A percentile compares a stretch with the other conserved stretches of the same genome.
Conservation (phyloP, 192 early-diverging fungal genomes). For the Diversispora eburnea region DNA sequence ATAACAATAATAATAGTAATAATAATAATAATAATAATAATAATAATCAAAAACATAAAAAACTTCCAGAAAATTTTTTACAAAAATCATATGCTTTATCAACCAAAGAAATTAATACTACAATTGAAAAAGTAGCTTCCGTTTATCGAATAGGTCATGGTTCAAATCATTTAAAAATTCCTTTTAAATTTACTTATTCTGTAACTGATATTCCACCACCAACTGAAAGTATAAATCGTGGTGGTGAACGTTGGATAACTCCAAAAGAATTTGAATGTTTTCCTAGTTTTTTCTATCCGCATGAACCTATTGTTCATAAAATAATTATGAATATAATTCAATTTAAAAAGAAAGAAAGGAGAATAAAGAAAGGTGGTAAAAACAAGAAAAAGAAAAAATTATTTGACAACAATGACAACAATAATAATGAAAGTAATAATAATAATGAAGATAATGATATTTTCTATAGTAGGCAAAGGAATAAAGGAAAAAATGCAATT, state of each 20-base stretch:
- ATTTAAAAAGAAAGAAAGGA: not conserved
- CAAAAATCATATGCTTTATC: not conserved
- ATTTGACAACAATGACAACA: no score
- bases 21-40: not conserved
- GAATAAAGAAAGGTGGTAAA: no score
- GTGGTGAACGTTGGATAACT: conserved; percentile 17
- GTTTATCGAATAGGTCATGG: conserved; percentile 24
- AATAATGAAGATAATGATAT: no score
- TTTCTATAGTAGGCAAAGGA: no score
- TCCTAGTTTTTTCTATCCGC: conserved; percentile 19
- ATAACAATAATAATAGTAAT: no score
- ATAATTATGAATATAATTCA: conserved; percentile 1
- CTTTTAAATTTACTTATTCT: conserved; percentile 1
- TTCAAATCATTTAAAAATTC: not conserved
- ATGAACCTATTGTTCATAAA: conserved; percentile 2
- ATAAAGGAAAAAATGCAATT: no score
- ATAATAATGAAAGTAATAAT: no score
- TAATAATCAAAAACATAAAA: not conserved
- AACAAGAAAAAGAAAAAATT: no score
- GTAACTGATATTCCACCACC: conserved; percentile 9
- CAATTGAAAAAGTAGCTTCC: not conserved
- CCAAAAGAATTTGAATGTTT: conserved; percentile 11
- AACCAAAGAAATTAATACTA: not conserved
- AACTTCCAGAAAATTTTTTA: not conserved
- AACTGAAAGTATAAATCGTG: not conserved